Base-by-base conservation (phyloP, 2,329 filamentous ascomycete species). In the Aureobasidium sp. region DNA sequence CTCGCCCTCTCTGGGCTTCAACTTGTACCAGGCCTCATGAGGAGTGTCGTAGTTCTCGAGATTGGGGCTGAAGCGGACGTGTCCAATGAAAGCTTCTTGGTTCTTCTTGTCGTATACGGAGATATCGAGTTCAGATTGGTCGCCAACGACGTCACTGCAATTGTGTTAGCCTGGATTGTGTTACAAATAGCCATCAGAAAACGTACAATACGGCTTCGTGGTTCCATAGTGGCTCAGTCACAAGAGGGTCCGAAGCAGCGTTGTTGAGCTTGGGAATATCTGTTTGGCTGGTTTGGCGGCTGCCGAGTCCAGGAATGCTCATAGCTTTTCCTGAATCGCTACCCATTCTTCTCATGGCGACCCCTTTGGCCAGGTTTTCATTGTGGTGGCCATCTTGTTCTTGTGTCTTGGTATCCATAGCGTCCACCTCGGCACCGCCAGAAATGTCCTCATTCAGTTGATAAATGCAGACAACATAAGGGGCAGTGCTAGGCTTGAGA, bases 361-460 rank as follows among this genome's bases (percentile, higher is more conserved):
- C 77, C 24, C 76, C 75, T 57, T 70, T 75, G 24, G 71, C 84
- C 29, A 74, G 64, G 48, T 86, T 84, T 39, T 84, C 81, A 48
- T 88, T 87, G 36, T 82, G 79, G 27, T 82, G 76, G 10, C 63
- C 64, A 13, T 57, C 44, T 41, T 59, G 61, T 5, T 59, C 53
- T 51, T 63, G 51, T 51, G 59, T 50, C 57, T 66, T 51, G 17
- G 61, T 64, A 52, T 73, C 72, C 61, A 80, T 80, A 39, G 82
- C 83, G 63, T 85, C 82, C 61, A 78, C 79, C 66, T 87, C 84
- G 13, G 92, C 90, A 2, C 91, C 91, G 62, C 90, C 88, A 0
- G 94, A 97, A 62, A 99, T 96, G 69, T 96, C 88, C 74, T 99
- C 94, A 71, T 93, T 96, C 73, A 91, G 89, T 74, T 99, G 94